Evolutionary conservation across 2,329 filamentous ascomycete genomes (phyloP).

Genomic region (Didymella sp.): DNA sequence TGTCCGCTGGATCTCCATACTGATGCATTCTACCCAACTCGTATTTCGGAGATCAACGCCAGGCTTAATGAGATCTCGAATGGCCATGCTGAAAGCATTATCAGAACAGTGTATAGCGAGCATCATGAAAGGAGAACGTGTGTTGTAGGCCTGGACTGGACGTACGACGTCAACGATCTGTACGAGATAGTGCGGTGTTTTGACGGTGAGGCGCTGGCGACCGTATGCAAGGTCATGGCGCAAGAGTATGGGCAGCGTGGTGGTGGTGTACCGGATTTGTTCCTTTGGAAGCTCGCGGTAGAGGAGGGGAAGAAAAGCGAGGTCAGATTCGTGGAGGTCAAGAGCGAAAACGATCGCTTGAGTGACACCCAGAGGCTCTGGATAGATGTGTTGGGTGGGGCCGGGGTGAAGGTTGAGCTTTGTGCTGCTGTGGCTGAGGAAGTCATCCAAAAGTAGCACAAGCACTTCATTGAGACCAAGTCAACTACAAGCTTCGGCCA

Average conservation of each 20-base stretch:
- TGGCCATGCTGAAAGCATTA: slow-evolving; percentile 71
- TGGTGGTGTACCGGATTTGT: slow-evolving; percentile 88
- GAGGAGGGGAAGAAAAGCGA: slow-evolving; percentile 55
- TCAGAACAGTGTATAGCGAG: slow-evolving; percentile 71
- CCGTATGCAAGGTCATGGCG: slow-evolving; percentile 90
- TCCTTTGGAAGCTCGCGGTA: slow-evolving; percentile 74
- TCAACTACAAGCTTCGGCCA: too few species aligned
- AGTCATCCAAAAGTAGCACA: slow-evolving; percentile 44
- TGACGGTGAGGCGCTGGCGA: slow-evolving; percentile 77
- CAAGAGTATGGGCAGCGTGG: slow-evolving; percentile 91
- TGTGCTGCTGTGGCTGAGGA: slow-evolving; percentile 70
- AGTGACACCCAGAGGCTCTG: slow-evolving; percentile 96
- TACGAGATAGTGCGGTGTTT: slow-evolving; percentile 81
- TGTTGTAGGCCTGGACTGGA: slow-evolving; percentile 92
- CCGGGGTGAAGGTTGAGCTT: slow-evolving; percentile 84
- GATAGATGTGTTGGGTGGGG: slow-evolving; percentile 90
- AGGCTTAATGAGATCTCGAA: slow-evolving; percentile 87
- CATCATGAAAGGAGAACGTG: slow-evolving; percentile 78
- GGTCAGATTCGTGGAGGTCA: slow-evolving; percentile 73
- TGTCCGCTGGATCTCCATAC: slow-evolving; percentile 92
- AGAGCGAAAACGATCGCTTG: slow-evolving; percentile 79
- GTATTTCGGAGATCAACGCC: slow-evolving; percentile 88
- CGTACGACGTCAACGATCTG: slow-evolving; percentile 79
- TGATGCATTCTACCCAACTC: slow-evolving; percentile 85
- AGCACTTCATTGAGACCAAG: too few species aligned